A percentile compares a stretch with the other conserved stretches of the same genome.
Evolutionary conservation across 2,329 filamentous ascomycete species (phyloP).

Genomic region (Colletotrichum phormii): DNA sequence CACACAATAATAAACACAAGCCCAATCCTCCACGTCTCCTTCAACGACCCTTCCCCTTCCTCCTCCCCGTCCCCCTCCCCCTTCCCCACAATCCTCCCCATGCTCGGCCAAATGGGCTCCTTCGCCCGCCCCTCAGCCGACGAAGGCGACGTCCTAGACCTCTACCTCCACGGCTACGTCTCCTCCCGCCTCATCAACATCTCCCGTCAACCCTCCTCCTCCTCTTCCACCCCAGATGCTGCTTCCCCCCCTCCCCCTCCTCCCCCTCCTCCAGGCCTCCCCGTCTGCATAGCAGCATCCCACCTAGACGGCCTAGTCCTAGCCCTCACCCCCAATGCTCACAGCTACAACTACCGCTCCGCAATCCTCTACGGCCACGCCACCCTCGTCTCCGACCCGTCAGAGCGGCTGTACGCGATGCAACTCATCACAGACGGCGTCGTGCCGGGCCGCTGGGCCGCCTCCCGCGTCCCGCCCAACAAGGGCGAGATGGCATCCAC

Average conservation of each 20-base stretch:
- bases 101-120: constrained; percentile 86
- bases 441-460: constrained; percentile 75
- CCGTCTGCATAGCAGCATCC: constrained; percentile 78
- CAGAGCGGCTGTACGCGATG: constrained; percentile 84
- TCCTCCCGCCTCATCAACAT: constrained; percentile 81
- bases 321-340: constrained; percentile 80
- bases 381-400: constrained; percentile 70
- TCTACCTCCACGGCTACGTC: constrained; percentile 89
- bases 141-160: constrained; percentile 74
- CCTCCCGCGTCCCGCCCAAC: constrained; percentile 77
- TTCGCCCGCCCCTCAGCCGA: constrained; percentile 72
- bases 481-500: constrained; percentile 81
- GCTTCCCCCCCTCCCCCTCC: no score
- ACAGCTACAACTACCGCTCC: constrained; percentile 90
- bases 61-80: constrained; percentile 79
- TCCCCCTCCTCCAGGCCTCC: constrained; percentile 64
- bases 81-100: constrained; percentile 83
- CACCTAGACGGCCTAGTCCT: constrained; percentile 85
- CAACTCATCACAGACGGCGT: constrained; percentile 81
- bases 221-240: not conserved
- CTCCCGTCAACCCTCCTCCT: constrained; percentile 44
- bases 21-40: constrained; percentile 84
- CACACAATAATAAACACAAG: constrained; percentile 80
- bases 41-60: constrained; percentile 69
- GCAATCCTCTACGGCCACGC: constrained; percentile 83